Base-by-base conservation (phyloP, 129 eudicot species). In the Artemisia argyi region DNA sequence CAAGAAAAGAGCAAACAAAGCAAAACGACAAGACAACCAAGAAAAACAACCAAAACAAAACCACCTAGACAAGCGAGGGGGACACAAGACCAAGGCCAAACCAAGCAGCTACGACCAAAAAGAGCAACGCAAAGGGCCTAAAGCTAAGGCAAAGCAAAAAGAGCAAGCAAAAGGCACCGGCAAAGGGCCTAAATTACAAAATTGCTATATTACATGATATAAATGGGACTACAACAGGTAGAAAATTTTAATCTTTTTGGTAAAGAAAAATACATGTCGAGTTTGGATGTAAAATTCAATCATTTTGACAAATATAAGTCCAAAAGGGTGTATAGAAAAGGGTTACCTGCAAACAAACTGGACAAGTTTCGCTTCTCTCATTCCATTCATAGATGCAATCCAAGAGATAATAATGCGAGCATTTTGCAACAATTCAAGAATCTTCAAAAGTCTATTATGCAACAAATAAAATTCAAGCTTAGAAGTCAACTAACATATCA, bases 341-440 rank as follows among this genome's bases (percentile, higher is more conserved):
- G 4, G 26, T 77, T 71, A 78, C 82, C 82, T 78, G 65, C 1
- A 77, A 78, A 78, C 82, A 78, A 44, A n/a, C n/a, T n/a, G n/a
- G n/a, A n/a, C n/a, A 78, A 1, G 82, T 78, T 78, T 78, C 72
- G 44, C 82, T 78, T 78, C 82, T 78, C 61, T 78, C 82, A 28
- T 71, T 78, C 82, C 82, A 78, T 63, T 78, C 82, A 14, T 78
- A 78, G 57, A 78, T 71, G 60, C 82, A 78, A 26, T 77, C 73
- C 47, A 78, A 59, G 53, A 71, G 82, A 78, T 71, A 71, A 71
- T 78, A 77, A 48, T 78, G 82, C 26, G 66, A 44, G 66, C 82
- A 78, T 71, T 78, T 78, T 50, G 82, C 71, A 47, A 78, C 18
- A 63, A 78, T 78, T 66, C 82, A 73, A n/a, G 82, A 77, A 78